phyloP scores from a whole-genome alignment of 345 rosid species.

The sweet orange (Citrus sinensis) region DVS_A1.0 CM039165.1:33688001-33688500 shows the following conservation, averaged over 20 bases:
- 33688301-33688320: neutral
- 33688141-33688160: no score
- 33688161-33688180: no score
- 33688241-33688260: neutral
- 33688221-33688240: no score
- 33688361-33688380: neutral
- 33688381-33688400: neutral
- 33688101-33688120: no score
- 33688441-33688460: neutral
- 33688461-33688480: neutral
- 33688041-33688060: no score
- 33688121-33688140: no score
- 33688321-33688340: neutral
- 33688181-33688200: no score
- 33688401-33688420: conserved; percentile 4
- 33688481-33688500: neutral
- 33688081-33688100: no score
- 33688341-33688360: neutral
- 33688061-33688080: no score
- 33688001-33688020: no score
- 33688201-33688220: no score
- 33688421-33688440: neutral
- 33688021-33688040: no score
- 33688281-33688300: neutral
- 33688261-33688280: neutral